Evolutionary conservation across 208 protist genomes (phyloP).

Genomic region (Leishmania aethiopica): DNA sequence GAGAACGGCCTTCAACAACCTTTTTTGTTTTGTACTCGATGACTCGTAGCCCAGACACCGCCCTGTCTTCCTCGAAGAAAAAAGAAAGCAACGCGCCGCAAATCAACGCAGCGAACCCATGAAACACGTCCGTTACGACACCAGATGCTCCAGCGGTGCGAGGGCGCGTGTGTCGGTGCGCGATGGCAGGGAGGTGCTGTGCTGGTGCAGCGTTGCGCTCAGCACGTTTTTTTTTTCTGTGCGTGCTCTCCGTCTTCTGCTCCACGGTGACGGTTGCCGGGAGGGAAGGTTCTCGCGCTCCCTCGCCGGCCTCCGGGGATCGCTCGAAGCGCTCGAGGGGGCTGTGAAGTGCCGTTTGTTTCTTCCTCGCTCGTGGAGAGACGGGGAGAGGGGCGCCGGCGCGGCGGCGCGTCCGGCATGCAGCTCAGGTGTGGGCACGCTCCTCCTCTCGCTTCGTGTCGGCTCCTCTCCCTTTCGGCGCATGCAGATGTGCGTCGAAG

Average conservation of each 20-base stretch:
- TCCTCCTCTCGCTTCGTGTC: not conserved
- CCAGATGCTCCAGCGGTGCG: not conserved
- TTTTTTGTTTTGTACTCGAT: not conserved
- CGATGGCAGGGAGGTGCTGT: not conserved
- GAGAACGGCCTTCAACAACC: not conserved
- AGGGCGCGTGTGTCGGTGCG: not conserved
- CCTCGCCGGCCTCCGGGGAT: not conserved
- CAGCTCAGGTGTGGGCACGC: not conserved
- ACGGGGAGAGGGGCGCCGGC: not conserved
- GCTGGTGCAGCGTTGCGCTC: not conserved
- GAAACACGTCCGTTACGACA: not conserved
- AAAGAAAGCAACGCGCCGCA: not conserved
- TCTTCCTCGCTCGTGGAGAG: not conserved
- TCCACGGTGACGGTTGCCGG: not conserved
- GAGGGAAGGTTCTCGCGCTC: not conserved
- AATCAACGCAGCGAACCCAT: not conserved
- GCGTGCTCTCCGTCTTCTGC: not conserved
- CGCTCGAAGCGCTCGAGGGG: not conserved
- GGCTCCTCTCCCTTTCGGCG: not conserved
- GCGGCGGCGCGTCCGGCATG: not conserved
- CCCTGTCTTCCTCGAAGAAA: not conserved
- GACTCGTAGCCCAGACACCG: not conserved
- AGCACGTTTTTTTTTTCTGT: conserved; percentile 7
- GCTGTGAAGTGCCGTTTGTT: not conserved
- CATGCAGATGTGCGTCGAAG: not conserved